Conservation (phyloP, 441 rosid species). For the Erodium chrysanthum region DNA sequence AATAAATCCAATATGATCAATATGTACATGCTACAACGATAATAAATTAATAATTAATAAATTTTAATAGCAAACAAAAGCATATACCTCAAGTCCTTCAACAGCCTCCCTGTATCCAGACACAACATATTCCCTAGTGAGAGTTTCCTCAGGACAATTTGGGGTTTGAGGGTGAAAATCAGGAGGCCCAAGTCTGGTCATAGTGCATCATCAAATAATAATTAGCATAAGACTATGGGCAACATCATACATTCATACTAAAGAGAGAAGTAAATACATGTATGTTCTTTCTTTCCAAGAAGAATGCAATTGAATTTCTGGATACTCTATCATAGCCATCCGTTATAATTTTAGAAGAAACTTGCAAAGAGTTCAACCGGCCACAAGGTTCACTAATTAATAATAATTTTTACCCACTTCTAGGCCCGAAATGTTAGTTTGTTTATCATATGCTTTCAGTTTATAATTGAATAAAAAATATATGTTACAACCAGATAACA, state of each 20-base stretch:
- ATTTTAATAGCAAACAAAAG: constrained; percentile 5
- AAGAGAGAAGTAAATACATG: constrained; percentile 1
- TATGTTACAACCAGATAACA: neutral
- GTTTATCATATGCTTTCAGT: neutral
- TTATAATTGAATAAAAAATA: neutral
- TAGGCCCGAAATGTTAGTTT: neutral
- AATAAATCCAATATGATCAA: constrained; percentile 2
- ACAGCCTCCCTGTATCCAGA: constrained; percentile 86
- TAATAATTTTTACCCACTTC: neutral
- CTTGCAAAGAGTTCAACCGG: neutral
- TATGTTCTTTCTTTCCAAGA: neutral
- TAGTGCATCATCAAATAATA: constrained; percentile 13
- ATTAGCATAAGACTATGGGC: constrained; percentile 17
- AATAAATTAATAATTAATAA: neutral
- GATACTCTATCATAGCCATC: neutral
- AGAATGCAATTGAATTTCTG: neutral
- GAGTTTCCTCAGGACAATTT: constrained; percentile 85
- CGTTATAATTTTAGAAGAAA: neutral
- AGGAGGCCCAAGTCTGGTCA: constrained; percentile 82
- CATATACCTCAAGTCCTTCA: constrained; percentile 95
- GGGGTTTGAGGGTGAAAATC: constrained; percentile 86
- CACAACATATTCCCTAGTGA: constrained; percentile 68
- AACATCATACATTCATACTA: constrained; percentile 6
- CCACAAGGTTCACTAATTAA: neutral
- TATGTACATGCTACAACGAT: constrained; percentile 4